Evolutionary conservation across 1,284 basidiomycete genomes (phyloP).

Genomic region (Ceratobasidium sp.): DNA sequence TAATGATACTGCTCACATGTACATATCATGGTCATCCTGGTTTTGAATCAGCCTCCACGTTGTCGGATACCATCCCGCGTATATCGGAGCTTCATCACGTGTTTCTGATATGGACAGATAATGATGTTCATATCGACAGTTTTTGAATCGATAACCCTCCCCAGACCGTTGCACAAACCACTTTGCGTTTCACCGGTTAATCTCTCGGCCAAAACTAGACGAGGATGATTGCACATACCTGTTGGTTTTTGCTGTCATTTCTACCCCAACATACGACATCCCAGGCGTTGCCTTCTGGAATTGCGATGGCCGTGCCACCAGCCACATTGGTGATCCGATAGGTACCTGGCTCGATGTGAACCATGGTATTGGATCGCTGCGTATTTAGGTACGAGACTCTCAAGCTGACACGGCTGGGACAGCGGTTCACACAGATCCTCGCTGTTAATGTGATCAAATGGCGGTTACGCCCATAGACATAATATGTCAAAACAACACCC

Average conservation of each 20-base stretch:
- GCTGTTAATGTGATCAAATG: no score
- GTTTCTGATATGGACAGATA: slow-evolving; percentile 4
- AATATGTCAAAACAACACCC: no score
- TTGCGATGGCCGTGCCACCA: not conserved
- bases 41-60: slow-evolving; percentile 16
- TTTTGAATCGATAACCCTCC: slow-evolving; percentile 29
- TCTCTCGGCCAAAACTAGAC: no score
- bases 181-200: no score
- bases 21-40: not conserved
- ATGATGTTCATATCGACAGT: slow-evolving; percentile 2
- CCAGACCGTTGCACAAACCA: slow-evolving; percentile 28
- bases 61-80: slow-evolving; percentile 5
- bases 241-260: slow-evolving; percentile 1
- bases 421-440: no score
- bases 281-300: not conserved
- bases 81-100: not conserved
- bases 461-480: no score
- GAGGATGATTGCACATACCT: not conserved
- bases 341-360: not conserved
- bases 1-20: not conserved
- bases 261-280: not conserved
- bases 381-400: no score
- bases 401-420: no score
- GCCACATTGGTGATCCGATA: not conserved
- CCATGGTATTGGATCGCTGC: not conserved